A percentile compares a stretch with the other conserved stretches of the same genome.
Conservation (phyloP, 768 basidiomycete species). For the Mrakia blollopis region DNA sequence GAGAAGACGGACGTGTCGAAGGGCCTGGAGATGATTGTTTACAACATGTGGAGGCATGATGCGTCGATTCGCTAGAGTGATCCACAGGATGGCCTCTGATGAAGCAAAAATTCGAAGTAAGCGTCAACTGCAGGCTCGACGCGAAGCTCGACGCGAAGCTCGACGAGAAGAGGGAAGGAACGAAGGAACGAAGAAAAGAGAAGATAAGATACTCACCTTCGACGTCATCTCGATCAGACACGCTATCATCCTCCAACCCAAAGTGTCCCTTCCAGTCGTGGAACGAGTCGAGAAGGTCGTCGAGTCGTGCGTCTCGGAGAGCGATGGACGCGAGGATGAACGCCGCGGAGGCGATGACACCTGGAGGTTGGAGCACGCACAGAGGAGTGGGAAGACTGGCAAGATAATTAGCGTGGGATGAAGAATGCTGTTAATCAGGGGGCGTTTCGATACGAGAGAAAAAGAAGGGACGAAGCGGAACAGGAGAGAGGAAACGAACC, state of each 20-base stretch:
- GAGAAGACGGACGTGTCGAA: background rate
- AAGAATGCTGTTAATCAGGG: no score
- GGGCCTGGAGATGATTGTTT: background rate
- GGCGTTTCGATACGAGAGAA: no score
- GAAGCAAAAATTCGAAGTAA: no score
- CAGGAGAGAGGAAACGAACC: no score
- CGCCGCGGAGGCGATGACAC: conserved; percentile 11
- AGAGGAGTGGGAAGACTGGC: background rate
- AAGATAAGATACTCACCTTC: background rate
- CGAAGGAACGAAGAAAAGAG: background rate
- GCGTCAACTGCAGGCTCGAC: no score
- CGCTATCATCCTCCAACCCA: background rate
- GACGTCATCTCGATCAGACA: background rate
- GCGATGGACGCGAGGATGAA: background rate
- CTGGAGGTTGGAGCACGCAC: conserved; percentile 8
- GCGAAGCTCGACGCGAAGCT: no score
- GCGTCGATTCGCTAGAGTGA: background rate
- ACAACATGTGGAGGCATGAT: background rate
- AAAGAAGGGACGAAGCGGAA: background rate
- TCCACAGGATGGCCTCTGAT: background rate
- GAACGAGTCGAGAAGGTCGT: background rate
- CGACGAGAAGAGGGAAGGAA: no score
- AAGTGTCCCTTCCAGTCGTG: conserved; percentile 17
- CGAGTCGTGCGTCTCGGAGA: background rate
- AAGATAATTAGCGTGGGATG: no score